phyloP scores from a whole-genome alignment of 352 stramenopile genomes.

The Blastocystis sp. region DNA sequence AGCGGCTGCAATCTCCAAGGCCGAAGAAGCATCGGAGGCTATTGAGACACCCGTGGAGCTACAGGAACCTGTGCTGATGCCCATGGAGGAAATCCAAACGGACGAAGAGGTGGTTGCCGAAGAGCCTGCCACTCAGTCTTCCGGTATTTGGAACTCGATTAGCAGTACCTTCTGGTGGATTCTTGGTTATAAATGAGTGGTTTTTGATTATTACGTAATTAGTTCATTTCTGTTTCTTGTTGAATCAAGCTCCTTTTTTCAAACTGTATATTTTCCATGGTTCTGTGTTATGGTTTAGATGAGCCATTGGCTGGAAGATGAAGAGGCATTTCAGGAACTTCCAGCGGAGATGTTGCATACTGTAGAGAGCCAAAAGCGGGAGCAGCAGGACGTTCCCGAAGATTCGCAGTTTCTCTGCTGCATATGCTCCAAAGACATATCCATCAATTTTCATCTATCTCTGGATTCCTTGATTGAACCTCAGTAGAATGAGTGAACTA shows the following conservation, averaged over 20 bases:
- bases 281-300: not conserved
- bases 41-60: not conserved
- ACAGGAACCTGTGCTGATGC: not conserved
- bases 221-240: not conserved
- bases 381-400: not conserved
- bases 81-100: not conserved
- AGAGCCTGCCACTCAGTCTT: not conserved
- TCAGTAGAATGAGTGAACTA: not conserved
- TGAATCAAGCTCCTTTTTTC: not conserved
- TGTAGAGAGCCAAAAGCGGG: not conserved
- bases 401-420: not conserved
- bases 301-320: not conserved
- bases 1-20: not conserved
- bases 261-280: not conserved
- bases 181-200: slow-evolving; percentile 28
- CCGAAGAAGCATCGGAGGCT: not conserved
- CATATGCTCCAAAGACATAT: slow-evolving; percentile 37
- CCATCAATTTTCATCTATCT: not conserved
- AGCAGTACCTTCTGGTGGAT: slow-evolving; percentile 52
- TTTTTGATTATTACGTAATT: slow-evolving; percentile 6
- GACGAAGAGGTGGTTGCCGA: not conserved
- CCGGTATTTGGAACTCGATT: not conserved
- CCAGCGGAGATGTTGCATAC: too few relatives aligned
- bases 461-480: not conserved
- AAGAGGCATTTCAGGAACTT: not conserved